Percentiles rank a stretch among this genome's conserved stretches.
These are phyloP conservation scores for Nemania sp. DNA, from an alignment of 2,329 filamentous ascomycete species.

Conservation along the genomic window DNA sequence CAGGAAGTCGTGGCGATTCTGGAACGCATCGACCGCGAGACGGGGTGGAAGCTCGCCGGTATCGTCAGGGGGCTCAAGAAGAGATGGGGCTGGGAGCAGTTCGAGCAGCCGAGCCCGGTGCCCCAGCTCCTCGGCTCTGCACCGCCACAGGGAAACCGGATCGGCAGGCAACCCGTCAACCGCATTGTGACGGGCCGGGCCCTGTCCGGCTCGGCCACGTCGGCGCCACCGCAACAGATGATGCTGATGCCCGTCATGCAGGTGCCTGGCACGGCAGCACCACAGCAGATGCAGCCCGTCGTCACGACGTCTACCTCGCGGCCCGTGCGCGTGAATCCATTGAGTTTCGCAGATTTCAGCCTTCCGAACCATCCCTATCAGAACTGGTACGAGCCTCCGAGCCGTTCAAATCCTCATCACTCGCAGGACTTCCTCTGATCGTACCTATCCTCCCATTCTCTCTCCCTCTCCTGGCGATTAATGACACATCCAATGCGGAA, in stretches of 20 bases:
- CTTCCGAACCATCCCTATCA: constrained; percentile 81
- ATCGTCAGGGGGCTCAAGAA: constrained; percentile 74
- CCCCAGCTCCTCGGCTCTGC: constrained; percentile 33
- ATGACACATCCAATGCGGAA: neutral
- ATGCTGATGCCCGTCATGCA: constrained; percentile 34
- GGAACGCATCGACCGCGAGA: constrained; percentile 73
- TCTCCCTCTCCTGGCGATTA: neutral
- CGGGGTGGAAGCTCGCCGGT: constrained; percentile 76
- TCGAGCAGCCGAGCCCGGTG: constrained; percentile 32
- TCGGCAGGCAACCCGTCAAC: constrained; percentile 30
- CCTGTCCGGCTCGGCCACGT: constrained; percentile 25
- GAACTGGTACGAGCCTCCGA: constrained; percentile 77
- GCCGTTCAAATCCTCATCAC: constrained; percentile 44
- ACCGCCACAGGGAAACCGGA: constrained; percentile 2
- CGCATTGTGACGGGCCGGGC: constrained; percentile 8
- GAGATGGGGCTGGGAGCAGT: constrained; percentile 75
- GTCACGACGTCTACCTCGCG: constrained; percentile 33
- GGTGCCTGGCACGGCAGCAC: constrained; percentile 27
- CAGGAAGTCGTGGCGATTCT: constrained; percentile 80
- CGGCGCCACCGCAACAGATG: constrained; percentile 34
- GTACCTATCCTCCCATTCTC: neutral
- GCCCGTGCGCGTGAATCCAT: constrained; percentile 63
- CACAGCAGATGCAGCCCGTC: constrained; percentile 40
- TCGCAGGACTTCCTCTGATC: constrained; percentile 34
- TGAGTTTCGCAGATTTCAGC: constrained; percentile 76